phyloP scores from a whole-genome alignment of 148 eudicot species.

The Camellia granthamiana region DNA sequence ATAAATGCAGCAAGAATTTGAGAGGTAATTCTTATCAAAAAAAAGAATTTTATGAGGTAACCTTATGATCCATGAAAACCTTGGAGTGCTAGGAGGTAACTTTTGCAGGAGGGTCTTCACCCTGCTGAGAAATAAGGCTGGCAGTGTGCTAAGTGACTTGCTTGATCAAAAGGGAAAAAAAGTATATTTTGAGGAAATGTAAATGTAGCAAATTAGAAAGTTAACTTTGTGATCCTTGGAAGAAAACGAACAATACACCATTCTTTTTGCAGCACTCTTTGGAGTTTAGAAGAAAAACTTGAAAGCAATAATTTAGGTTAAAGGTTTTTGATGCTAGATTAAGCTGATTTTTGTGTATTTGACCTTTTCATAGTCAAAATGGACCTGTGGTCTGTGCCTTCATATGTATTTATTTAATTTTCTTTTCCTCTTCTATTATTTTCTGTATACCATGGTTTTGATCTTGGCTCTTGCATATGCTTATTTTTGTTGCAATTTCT shows the following conservation, averaged over 20 bases:
- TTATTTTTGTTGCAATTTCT: constrained; percentile 6
- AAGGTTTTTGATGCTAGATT: not conserved
- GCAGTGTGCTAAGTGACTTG: not conserved
- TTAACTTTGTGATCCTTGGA: not conserved
- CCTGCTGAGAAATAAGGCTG: constrained; percentile 1
- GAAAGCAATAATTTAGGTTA: constrained; percentile 5
- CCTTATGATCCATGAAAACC: not conserved
- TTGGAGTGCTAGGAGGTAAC: constrained; percentile 6
- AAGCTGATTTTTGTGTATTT: not conserved
- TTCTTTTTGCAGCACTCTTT: not conserved
- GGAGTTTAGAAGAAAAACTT: not conserved
- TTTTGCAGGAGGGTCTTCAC: not conserved
- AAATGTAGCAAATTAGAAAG: not conserved
- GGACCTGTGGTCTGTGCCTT: not conserved
- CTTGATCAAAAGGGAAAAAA: not conserved
- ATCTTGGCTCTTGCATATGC: not conserved
- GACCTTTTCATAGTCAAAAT: not conserved
- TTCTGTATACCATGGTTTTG: not conserved
- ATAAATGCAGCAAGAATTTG: not conserved
- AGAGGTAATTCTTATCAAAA: not conserved
- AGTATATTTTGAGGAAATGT: not conserved
- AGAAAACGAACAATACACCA: not conserved
- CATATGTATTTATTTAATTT: not conserved
- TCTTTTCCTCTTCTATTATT: not conserved
- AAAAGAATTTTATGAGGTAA: too few relatives aligned